Base-by-base conservation (phyloP, 192 early-diverging fungal genomes). In the Entomortierella lignicola region DNA sequence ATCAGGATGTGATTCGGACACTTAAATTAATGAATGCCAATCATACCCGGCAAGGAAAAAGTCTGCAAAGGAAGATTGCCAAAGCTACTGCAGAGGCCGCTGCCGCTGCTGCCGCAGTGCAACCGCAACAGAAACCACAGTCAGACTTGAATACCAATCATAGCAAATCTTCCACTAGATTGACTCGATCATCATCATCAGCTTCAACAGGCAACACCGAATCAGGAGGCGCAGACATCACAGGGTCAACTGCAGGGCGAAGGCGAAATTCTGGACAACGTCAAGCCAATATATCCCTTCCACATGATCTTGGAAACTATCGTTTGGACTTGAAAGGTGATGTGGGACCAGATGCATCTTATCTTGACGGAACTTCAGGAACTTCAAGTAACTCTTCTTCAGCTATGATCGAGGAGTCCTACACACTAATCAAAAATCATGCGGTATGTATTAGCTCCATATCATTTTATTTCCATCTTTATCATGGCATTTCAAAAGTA, bases 1-100 rank as follows among this genome's bases (percentile, higher is more conserved):
- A 66, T 25, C 62, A 60, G 55, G 68, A 92, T 73, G 90, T 91
- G 8, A 71, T 84, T 7, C 87, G 83, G 58, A 92, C 92, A 1
- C 82, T 95, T 2, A 88, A 86, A 41, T 60, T 95, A 13, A 85
- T 94, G 59, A 88, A 88, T 13, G 81, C 86, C 1, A 91, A 86
- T 52, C 93, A 95, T 80, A 88, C 85, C 15, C 74, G 91, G 15
- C 83, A 89, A 63, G 92, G 85, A 21, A 89, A 89, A 69, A 89
- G 92, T 25, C 63, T 93, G 1, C 85, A 89, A 59, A 79, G 92
- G 5, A 71, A 84, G 21, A 25, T 88, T 27, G 72, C 77, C 30
- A 81, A 84, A 55, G 44, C 57, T n/a, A n/a, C n/a, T n/a, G n/a
- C n/a, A n/a, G n/a, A n/a, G n/a, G n/a, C n/a, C n/a, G n/a, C n/a